These are phyloP conservation scores for Rutidosis leptorrhynchoides DNA, from an alignment of 129 eudicot genomes.

Conservation along the genomic window DNA sequence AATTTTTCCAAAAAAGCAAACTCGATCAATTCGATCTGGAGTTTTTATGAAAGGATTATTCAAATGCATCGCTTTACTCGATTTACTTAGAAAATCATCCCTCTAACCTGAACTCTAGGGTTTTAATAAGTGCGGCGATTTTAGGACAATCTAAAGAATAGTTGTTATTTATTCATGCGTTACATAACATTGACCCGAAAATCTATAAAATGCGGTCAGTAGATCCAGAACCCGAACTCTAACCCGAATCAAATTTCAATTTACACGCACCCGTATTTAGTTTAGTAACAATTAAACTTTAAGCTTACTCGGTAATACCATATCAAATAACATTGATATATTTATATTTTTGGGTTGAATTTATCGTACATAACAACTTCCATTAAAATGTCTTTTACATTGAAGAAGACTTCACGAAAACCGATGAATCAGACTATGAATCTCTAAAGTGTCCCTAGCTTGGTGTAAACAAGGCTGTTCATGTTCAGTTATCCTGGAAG, in stretches of 20 bases:
- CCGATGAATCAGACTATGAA: no score
- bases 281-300: not conserved
- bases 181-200: conserved; percentile 10
- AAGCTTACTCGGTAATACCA: not conserved
- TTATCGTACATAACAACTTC: no score
- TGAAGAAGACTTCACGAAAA: no score
- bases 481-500: no score
- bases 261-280: conserved; percentile 6
- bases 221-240: not conserved
- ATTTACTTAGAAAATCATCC: not conserved
- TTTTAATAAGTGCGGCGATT: not conserved
- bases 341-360: no score
- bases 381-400: no score
- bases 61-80: not conserved
- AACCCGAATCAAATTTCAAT: conserved; percentile 1
- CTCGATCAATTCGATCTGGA: not conserved
- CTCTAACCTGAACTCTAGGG: conserved; percentile 8
- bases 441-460: no score
- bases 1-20: not conserved
- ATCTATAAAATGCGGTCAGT: not conserved
- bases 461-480: no score
- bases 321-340: no score
- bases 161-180: not conserved
- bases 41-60: not conserved
- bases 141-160: not conserved